Base-by-base conservation (phyloP, 768 basidiomycete species). In the Mycena vulgaris region DNA sequence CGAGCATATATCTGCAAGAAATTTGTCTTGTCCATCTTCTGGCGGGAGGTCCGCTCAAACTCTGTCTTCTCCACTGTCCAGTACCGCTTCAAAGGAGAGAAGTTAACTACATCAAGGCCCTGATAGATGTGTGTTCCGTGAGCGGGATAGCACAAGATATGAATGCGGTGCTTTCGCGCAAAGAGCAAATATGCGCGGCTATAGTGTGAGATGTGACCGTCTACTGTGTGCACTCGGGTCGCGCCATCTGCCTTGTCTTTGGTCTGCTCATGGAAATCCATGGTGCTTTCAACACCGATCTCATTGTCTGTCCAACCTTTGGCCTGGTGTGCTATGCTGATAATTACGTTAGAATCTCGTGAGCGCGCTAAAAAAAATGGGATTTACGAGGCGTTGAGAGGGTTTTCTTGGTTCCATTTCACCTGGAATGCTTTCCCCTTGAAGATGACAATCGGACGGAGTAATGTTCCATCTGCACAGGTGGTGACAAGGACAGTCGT, bases 121-220 rank as follows among this genome's bases (percentile, higher is more conserved):
- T 87, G 86, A 52, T 83, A 84, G 39, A 83, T 64, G 69, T 89
- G 87, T 0, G 83, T 87, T 5, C 74, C 62, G 66, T 88, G 85
- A 14, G 85, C 69, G 14, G 83, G 86, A 76, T 87, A 88, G 64
- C 82, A 85, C 0, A 87, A 65, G 5, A 88, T 70, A 21, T 78
- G 67, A 31, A 88, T 87, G 2, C 79, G 74, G 69, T 84, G 59
- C 1, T 74, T 52, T 1, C 73, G 63, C 0, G 85, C 83, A 75
- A 83, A 83, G 11, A 77, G 53, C 14, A 89, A 79, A 61, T 86
- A 85, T 17, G 60, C 77, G 10, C 58, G 52, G 11, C 79, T 83
- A 61, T 80, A 83, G 63, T 88, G 86, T 0, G 83, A 87, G 59
- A 77, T 80, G 64, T 89, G 87, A 0, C 87, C 83, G 77, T 88